Conservation (phyloP, 495 filamentous ascomycete genomes). For the Penicillium waksmanii region DNA sequence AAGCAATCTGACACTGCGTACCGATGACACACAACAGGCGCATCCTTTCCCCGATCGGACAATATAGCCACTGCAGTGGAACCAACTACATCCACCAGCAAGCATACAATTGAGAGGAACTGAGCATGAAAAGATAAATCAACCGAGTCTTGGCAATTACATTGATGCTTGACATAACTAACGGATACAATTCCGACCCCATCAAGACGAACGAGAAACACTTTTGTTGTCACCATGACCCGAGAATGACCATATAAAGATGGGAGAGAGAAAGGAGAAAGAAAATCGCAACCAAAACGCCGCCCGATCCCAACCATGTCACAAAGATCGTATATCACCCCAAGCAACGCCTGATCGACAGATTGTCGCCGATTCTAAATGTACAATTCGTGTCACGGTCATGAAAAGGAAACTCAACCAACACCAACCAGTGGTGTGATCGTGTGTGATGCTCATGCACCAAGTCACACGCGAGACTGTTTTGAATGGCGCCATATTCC, state of each 20-base stretch:
- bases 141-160: constrained; percentile 34
- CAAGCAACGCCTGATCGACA: constrained; percentile 5
- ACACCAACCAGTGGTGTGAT: constrained; percentile 8
- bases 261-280: constrained; percentile 3
- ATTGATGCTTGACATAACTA: constrained; percentile 32
- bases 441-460: not conserved
- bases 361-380: constrained; percentile 20
- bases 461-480: constrained; percentile 18
- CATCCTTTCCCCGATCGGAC: constrained; percentile 5
- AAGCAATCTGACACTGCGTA: not conserved
- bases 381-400: constrained; percentile 29
- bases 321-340: constrained; percentile 9
- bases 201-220: constrained; percentile 23
- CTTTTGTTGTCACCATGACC: constrained; percentile 36
- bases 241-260: constrained; percentile 27
- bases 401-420: constrained; percentile 15
- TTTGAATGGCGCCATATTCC: constrained; percentile 36
- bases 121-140: constrained; percentile 9
- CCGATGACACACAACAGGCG: not conserved
- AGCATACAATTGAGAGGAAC: not conserved
- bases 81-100: not conserved
- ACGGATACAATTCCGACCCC: constrained; percentile 11
- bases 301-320: not conserved
- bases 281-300: constrained; percentile 7
- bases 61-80: not conserved